Conservation (phyloP, 257 asterid species). For the Ballota nigra region DNA sequence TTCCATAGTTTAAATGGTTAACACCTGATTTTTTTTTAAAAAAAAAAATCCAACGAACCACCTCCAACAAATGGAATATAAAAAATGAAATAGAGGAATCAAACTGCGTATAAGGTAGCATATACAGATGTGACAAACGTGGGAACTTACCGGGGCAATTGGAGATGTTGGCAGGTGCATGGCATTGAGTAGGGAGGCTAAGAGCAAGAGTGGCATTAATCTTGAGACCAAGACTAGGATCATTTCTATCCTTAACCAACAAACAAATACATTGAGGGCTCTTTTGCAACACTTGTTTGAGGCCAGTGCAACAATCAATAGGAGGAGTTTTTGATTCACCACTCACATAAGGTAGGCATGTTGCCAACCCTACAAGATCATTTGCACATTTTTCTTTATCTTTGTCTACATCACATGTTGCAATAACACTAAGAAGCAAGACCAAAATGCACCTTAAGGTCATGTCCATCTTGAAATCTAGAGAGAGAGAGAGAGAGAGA, state of each 20-base stretch:
- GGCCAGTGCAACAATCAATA: conserved; percentile 64
- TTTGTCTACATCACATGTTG: conserved; percentile 40
- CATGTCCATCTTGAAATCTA: not conserved
- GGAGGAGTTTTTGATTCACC: conserved; percentile 57
- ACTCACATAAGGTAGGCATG: conserved; percentile 73
- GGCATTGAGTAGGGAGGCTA: conserved; percentile 60
- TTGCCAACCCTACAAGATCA: conserved; percentile 53
- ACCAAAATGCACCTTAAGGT: not conserved
- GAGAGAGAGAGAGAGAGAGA: conserved; percentile 5
- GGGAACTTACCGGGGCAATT: conserved; percentile 45
- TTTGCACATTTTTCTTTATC: conserved; percentile 65
- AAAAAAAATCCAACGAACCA: too few relatives aligned
- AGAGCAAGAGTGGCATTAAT: conserved; percentile 77
- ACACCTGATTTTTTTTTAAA: too few relatives aligned
- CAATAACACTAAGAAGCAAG: conserved; percentile 12
- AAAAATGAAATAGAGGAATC: too few relatives aligned
- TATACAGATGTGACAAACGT: too few relatives aligned
- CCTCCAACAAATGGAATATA: too few relatives aligned
- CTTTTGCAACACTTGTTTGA: conserved; percentile 49
- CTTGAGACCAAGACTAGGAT: conserved; percentile 66
- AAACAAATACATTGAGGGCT: conserved; percentile 70
- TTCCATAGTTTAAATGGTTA: too few relatives aligned
- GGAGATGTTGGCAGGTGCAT: conserved; percentile 44
- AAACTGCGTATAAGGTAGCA: too few relatives aligned
- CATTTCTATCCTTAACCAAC: conserved; percentile 62